Evolutionary conservation across 768 basidiomycete genomes (phyloP).

Genomic region (Boletus eberwhitei): DNA sequence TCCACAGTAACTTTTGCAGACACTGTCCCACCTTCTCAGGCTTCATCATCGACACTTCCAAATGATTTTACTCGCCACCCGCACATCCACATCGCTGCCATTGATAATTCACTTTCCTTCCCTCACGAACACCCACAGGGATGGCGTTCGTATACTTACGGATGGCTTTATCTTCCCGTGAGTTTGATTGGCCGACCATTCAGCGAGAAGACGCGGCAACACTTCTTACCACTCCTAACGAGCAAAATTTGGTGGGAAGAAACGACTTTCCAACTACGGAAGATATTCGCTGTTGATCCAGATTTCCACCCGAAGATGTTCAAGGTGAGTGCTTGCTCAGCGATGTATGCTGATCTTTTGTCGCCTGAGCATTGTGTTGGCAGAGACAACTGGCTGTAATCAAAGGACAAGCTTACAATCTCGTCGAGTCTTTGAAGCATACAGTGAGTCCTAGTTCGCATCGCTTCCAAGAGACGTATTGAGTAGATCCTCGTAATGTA

Average conservation of each 20-base stretch:
- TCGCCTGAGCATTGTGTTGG: not conserved
- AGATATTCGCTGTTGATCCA: constrained; percentile 75
- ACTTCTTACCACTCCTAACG: constrained; percentile 78
- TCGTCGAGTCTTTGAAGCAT: constrained; percentile 80
- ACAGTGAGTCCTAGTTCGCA: constrained; percentile 44
- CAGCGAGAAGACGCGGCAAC: constrained; percentile 73
- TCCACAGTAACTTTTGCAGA: constrained; percentile 39
- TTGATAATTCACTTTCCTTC: constrained; percentile 90
- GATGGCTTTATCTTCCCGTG: constrained; percentile 85
- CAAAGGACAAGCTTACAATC: constrained; percentile 91
- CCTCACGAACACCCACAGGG: constrained; percentile 88
- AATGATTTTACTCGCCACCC: constrained; percentile 55
- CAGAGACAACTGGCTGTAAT: constrained; percentile 89
- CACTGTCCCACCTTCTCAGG: constrained; percentile 37
- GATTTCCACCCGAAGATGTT: constrained; percentile 93
- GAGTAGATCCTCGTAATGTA: constrained; percentile 28
- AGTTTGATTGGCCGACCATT: constrained; percentile 84
- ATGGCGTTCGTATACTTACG: constrained; percentile 79
- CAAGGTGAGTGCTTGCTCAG: constrained; percentile 43
- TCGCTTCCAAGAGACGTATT: not conserved
- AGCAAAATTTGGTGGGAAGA: constrained; percentile 90
- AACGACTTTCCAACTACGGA: constrained; percentile 73
- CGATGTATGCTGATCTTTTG: not conserved
- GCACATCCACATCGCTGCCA: constrained; percentile 89
- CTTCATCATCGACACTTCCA: constrained; percentile 32